These are phyloP conservation scores for Thyridium curvatum DNA, from an alignment of 2,329 filamentous ascomycete species.

Conservation along the genomic window DNA sequence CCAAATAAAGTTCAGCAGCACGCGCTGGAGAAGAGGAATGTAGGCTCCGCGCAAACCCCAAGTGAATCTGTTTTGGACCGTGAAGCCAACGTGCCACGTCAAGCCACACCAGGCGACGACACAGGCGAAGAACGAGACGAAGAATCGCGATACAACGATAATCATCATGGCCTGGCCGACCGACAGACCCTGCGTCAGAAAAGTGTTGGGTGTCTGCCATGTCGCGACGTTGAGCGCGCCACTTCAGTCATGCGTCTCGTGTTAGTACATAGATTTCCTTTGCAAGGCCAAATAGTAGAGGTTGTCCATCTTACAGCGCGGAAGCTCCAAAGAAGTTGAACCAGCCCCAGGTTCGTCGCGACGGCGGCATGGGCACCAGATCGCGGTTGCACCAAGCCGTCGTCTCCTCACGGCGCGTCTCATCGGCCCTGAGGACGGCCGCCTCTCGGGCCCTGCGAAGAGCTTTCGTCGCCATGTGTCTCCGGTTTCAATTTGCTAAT, in stretches of 20 bases:
- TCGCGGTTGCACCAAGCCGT: slow-evolving; percentile 43
- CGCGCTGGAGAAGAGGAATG: slow-evolving; percentile 38
- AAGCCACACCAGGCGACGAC: slow-evolving; percentile 40
- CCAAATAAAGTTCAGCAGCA: slow-evolving; percentile 45
- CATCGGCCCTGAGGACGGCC: slow-evolving; percentile 1
- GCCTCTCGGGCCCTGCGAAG: not conserved
- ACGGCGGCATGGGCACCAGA: slow-evolving; percentile 31
- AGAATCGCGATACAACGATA: slow-evolving; percentile 33
- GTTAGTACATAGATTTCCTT: no score
- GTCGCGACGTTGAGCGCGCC: not conserved
- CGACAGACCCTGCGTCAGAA: slow-evolving; percentile 28
- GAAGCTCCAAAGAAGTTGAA: slow-evolving; percentile 8
- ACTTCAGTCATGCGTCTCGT: no score
- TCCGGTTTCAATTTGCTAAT: not conserved
- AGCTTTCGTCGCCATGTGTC: not conserved
- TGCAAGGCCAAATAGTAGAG: no score
- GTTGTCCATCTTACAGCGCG: no score
- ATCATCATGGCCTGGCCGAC: slow-evolving; percentile 40
- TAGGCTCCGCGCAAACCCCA: slow-evolving; percentile 43
- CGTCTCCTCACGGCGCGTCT: slow-evolving; percentile 25
- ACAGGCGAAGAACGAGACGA: slow-evolving; percentile 30
- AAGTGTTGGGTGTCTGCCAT: slow-evolving; percentile 2
- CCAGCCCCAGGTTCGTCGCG: slow-evolving; percentile 22
- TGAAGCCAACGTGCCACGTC: slow-evolving; percentile 44
- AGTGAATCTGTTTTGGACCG: slow-evolving; percentile 40